These are phyloP conservation scores for Microdochium nivale DNA, from an alignment of 2,329 filamentous ascomycete genomes.

Conservation along the genomic window DNA sequence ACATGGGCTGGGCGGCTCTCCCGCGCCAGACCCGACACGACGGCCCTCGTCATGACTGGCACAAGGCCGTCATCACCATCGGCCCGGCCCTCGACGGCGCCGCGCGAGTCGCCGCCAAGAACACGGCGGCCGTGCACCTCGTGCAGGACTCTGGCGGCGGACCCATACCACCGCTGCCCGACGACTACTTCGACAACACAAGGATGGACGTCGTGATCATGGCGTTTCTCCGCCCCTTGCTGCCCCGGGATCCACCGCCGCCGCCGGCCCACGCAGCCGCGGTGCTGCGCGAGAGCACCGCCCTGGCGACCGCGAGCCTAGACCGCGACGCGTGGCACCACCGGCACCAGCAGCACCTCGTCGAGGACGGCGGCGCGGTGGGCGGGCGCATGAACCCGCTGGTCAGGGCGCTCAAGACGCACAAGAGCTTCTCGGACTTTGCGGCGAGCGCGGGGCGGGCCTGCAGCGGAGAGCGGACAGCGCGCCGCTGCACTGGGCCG, in stretches of 20 bases:
- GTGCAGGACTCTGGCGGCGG: slow-evolving; percentile 37
- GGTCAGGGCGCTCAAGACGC: slow-evolving; percentile 28
- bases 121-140: slow-evolving; percentile 44
- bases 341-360: slow-evolving; percentile 4
- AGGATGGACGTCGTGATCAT: slow-evolving; percentile 48
- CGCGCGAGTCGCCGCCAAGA: slow-evolving; percentile 37
- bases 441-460: slow-evolving; percentile 38
- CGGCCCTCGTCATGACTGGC: slow-evolving; percentile 38
- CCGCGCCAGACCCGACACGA: slow-evolving; percentile 23
- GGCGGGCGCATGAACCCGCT: slow-evolving; percentile 28
- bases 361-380: slow-evolving; percentile 8
- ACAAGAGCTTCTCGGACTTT: slow-evolving; percentile 30
- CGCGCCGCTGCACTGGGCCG: slow-evolving; percentile 49
- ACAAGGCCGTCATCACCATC: slow-evolving; percentile 49
- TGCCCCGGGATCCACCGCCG: slow-evolving; percentile 4
- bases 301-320: slow-evolving; percentile 35
- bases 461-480: slow-evolving; percentile 47
- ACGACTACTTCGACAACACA: slow-evolving; percentile 31
- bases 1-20: slow-evolving; percentile 54
- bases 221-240: slow-evolving; percentile 44
- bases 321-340: slow-evolving; percentile 36
- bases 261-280: slow-evolving; percentile 15
- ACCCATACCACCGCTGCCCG: slow-evolving; percentile 4
- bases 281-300: slow-evolving; percentile 28
- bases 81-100: slow-evolving; percentile 37